phyloP scores from a whole-genome alignment of 352 stramenopile genomes.

The Globisporangium sylvaticum region DNA sequence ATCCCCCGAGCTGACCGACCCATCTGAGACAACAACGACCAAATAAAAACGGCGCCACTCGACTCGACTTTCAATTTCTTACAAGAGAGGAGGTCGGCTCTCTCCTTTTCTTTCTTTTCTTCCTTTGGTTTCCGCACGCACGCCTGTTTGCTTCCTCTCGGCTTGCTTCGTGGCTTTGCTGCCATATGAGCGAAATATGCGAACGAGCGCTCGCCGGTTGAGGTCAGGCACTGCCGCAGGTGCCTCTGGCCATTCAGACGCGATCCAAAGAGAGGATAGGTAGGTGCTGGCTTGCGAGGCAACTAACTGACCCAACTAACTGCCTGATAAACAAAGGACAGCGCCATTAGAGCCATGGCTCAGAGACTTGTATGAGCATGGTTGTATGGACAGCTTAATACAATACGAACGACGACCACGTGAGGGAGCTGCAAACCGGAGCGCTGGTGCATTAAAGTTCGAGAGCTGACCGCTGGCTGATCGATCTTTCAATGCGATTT shows the following conservation, averaged over 20 bases:
- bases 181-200: background rate
- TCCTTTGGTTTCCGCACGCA: background rate
- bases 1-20: background rate
- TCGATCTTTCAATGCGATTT: background rate
- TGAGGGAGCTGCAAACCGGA: too few relatives aligned
- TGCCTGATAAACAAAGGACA: too few relatives aligned
- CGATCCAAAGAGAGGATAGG: too few relatives aligned
- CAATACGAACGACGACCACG: too few relatives aligned
- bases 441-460: background rate
- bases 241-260: too few relatives aligned
- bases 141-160: too few relatives aligned
- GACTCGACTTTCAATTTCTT: too few relatives aligned
- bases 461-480: background rate
- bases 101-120: background rate
- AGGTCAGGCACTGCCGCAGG: background rate
- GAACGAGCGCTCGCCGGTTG: background rate
- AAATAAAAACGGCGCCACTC: background rate
- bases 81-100: background rate
- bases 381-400: too few relatives aligned
- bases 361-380: too few relatives aligned
- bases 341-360: too few relatives aligned
- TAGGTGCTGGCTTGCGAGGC: too few relatives aligned
- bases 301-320: too few relatives aligned
- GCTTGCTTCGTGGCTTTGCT: background rate
- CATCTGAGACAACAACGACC: background rate